Evolutionary conservation across 805 yeast genomes (phyloP).

Genomic region (Suhomyces xylopsoci): DNA sequence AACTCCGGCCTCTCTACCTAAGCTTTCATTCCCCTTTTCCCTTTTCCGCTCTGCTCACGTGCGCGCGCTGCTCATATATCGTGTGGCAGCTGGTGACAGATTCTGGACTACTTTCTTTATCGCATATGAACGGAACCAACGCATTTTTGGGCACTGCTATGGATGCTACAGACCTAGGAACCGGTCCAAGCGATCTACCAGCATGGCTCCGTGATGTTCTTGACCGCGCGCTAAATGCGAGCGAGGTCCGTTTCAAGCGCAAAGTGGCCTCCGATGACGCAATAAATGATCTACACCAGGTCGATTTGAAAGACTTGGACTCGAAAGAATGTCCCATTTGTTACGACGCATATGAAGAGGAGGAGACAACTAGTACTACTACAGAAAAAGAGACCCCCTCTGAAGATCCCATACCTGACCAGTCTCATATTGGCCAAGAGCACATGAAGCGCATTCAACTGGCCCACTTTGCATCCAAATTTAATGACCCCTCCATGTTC

Average conservation of each 20-base stretch:
- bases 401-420: not conserved
- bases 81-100: not conserved
- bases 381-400: not conserved
- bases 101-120: not conserved
- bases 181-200: slow-evolving; percentile 20
- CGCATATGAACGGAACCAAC: not conserved
- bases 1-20: not conserved
- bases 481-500: slow-evolving; percentile 33
- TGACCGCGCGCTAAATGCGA: slow-evolving; percentile 32
- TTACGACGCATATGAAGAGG: slow-evolving; percentile 31
- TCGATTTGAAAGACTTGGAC: slow-evolving; percentile 15
- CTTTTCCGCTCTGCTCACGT: not conserved
- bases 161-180: slow-evolving; percentile 9
- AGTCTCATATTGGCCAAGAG: not conserved
- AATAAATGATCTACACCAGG: slow-evolving; percentile 29
- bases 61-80: not conserved
- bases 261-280: slow-evolving; percentile 39
- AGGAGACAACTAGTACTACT: not conserved
- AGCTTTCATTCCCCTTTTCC: not conserved
- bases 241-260: slow-evolving; percentile 22
- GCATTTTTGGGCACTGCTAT: not conserved
- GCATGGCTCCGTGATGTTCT: slow-evolving; percentile 32
- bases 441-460: not conserved
- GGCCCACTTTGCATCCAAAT: slow-evolving; percentile 8
- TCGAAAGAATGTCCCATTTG: slow-evolving; percentile 39